Base-by-base conservation (phyloP, 2,329 filamentous ascomycete species). In the Penicillium sp. region DNA sequence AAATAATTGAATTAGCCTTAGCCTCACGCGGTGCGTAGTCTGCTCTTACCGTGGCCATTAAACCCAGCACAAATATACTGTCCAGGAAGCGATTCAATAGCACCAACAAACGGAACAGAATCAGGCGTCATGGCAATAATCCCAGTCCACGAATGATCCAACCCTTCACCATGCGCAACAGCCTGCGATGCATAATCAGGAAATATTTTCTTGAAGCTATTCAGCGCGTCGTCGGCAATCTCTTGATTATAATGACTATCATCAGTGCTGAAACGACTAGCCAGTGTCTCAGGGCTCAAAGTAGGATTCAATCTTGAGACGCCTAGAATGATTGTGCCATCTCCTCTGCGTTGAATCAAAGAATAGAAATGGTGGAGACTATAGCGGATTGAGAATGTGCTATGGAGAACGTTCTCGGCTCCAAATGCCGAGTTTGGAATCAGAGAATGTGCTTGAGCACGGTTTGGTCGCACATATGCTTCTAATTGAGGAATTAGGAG, bases 31-130 rank as follows among this genome's bases (percentile, higher is more conserved):
- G 11, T 11, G 9, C 42, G 8, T 21, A 2, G n/a, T n/a, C 3
- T 21, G 19, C 9, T 45, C 62, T 29, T 39, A 67, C 78, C 78
- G 63, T 81, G 78, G 0, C 78, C 79, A 61, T 81, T 80, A 57
- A 81, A 81, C 0, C 80, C 79, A n/a, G 78, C 79, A 61, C 78
- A 81, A 9, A 82, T 72, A 64, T 72, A 82, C 53, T 82, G 79
- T 4, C 79, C 79, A 10, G 75, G 71, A 8, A 75, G 58, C 0
- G 69, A 69, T 10, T 76, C 69, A 5, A 82, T 64, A 1, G 66
- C 63, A 1, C 80, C 80, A n/a, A 82, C 69, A 57, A 80, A 76
- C 1, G 80, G 79, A 13, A 81, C 77, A 11, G 71, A 77, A 63
- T 82, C 78, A 0, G 72, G 67, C 42, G 78, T 81, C 77, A 80